phyloP scores from a whole-genome alignment of 2,329 filamentous ascomycete species.

The Scolecobasidium constrictum region DNA sequence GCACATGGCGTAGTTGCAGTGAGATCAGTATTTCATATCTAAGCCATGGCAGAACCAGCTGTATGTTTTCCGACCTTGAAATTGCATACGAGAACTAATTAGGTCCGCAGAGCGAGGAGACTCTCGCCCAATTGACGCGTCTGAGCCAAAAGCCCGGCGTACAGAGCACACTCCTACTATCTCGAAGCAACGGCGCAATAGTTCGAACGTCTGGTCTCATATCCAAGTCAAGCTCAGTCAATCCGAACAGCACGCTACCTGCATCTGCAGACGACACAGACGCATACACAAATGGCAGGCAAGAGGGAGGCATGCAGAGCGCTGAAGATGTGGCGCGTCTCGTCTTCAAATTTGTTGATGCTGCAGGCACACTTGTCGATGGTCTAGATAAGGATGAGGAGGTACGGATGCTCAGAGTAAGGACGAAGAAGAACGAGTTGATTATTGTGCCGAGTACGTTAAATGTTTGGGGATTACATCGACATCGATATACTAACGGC shows the following conservation, averaged over 20 bases:
- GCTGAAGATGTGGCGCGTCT: conserved; percentile 64
- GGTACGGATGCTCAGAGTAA: conserved; percentile 60
- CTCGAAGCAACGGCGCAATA: conserved; percentile 60
- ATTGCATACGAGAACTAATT: neutral
- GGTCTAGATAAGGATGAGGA: conserved; percentile 69
- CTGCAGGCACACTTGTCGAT: conserved; percentile 57
- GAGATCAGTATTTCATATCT: no score
- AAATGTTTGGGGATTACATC: neutral
- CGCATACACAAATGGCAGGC: conserved; percentile 21
- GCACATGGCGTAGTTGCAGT: no score
- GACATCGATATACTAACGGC: neutral
- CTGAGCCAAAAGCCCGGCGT: conserved; percentile 70
- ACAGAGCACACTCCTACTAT: conserved; percentile 65
- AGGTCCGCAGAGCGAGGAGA: conserved; percentile 36
- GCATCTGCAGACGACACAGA: conserved; percentile 23
- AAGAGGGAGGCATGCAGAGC: conserved; percentile 41
- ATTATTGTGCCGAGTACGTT: conserved; percentile 59
- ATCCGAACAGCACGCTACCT: conserved; percentile 27
- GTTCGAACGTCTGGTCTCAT: conserved; percentile 64
- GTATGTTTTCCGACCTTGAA: neutral
- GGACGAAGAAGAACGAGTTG: conserved; percentile 77
- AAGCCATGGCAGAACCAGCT: conserved; percentile 6
- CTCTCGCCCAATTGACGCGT: conserved; percentile 53
- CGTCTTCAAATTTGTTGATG: conserved; percentile 66
- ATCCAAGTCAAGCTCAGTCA: conserved; percentile 44